Conservation (phyloP, 805 yeast species). For the Sungouiella thailandica region DNA sequence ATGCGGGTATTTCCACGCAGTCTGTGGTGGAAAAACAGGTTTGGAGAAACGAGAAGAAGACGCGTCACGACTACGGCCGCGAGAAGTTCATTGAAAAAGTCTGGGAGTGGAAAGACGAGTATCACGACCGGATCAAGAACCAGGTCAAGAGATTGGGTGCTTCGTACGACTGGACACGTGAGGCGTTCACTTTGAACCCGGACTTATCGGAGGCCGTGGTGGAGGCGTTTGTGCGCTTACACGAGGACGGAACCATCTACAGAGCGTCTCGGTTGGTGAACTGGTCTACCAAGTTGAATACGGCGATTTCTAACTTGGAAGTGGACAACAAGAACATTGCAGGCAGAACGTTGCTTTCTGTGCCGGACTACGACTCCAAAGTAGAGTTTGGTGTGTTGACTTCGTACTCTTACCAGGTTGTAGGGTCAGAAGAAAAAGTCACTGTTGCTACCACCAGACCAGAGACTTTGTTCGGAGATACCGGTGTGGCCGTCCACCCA, state of each 20-base stretch:
- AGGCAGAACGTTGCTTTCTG: slow-evolving; percentile 73
- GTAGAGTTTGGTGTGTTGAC: slow-evolving; percentile 96
- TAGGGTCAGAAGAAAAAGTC: slow-evolving; percentile 76
- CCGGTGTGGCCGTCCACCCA: slow-evolving; percentile 97
- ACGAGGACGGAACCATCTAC: slow-evolving; percentile 93
- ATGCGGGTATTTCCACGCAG: slow-evolving; percentile 98
- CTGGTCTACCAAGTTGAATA: slow-evolving; percentile 93
- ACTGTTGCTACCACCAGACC: slow-evolving; percentile 98
- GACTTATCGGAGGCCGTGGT: slow-evolving; percentile 71
- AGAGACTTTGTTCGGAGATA: slow-evolving; percentile 96
- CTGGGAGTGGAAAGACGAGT: slow-evolving; percentile 98
- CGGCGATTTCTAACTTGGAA: slow-evolving; percentile 94
- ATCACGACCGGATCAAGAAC: slow-evolving; percentile 76
- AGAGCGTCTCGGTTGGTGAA: slow-evolving; percentile 90
- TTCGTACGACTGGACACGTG: slow-evolving; percentile 93
- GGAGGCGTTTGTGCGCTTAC: slow-evolving; percentile 87
- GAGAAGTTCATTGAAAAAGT: slow-evolving; percentile 83
- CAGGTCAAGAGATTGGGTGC: slow-evolving; percentile 91
- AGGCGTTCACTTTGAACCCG: slow-evolving; percentile 88
- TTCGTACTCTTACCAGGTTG: slow-evolving; percentile 89
- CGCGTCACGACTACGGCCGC: slow-evolving; percentile 94
- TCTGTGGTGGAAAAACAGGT: slow-evolving; percentile 95
- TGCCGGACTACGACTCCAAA: slow-evolving; percentile 87
- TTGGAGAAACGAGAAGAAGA: slow-evolving; percentile 80
- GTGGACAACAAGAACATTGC: slow-evolving; percentile 88